Percentiles rank a stretch among this genome's conserved stretches.
Conservation (phyloP, 78 protist genomes). For the Dictyostelium brefeldianum region DNA sequence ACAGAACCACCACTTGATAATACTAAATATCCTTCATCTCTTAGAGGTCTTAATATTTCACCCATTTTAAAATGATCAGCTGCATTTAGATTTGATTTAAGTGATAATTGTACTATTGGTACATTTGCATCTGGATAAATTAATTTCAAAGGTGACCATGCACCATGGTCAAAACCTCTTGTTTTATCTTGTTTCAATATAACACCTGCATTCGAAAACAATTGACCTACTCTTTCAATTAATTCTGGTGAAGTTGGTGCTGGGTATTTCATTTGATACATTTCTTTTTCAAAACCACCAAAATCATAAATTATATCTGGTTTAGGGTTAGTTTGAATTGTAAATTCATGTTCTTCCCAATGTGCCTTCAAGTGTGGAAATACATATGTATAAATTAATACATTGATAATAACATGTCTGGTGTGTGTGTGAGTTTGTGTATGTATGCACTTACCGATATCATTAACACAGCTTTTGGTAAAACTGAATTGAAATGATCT, state of each 20-base stretch:
- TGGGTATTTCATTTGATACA: constrained; percentile 63
- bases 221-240: constrained; percentile 35
- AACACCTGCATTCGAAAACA: constrained; percentile 4
- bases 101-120: constrained; percentile 83
- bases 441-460: constrained; percentile 38
- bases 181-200: constrained; percentile 8
- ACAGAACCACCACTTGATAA: constrained; percentile 77
- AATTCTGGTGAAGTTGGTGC: constrained; percentile 28
- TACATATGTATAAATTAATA: no score
- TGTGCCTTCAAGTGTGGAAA: constrained; percentile 64
- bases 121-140: constrained; percentile 83
- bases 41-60: constrained; percentile 6
- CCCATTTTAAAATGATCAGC: constrained; percentile 63
- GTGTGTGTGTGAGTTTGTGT: no score
- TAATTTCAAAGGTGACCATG: constrained; percentile 49
- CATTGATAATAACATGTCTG: no score
- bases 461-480: constrained; percentile 40
- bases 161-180: constrained; percentile 86
- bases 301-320: constrained; percentile 74
- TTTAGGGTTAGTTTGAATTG: constrained; percentile 11
- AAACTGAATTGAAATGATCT: background rate
- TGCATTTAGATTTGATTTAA: constrained; percentile 41
- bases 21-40: constrained; percentile 76
- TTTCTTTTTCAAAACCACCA: constrained; percentile 77
- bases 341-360: constrained; percentile 66